Conservation (phyloP, 768 basidiomycete genomes). For the Hirschioporus abietinus region DNA sequence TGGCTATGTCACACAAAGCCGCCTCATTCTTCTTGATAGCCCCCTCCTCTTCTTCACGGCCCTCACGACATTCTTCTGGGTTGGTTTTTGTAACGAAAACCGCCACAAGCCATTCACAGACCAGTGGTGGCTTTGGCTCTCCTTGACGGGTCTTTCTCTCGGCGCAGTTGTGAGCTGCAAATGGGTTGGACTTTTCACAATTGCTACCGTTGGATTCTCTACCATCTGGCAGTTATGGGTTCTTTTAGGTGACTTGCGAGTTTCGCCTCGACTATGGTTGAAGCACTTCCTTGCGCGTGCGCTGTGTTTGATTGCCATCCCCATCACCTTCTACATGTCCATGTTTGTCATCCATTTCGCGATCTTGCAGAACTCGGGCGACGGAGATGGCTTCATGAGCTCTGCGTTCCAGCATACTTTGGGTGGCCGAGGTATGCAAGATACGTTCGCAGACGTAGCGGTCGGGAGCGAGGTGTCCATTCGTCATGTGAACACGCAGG, state of each 20-base stretch:
- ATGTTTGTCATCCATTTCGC: conserved; percentile 97
- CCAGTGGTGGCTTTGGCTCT: conserved; percentile 91
- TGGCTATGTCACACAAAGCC: conserved; percentile 90
- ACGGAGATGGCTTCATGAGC: conserved; percentile 99
- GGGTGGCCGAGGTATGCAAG: conserved; percentile 81
- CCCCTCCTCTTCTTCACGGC: conserved; percentile 99
- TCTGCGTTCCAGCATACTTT: conserved; percentile 98
- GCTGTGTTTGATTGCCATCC: conserved; percentile 82
- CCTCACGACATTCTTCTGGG: conserved; percentile 81
- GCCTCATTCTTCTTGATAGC: conserved; percentile 95
- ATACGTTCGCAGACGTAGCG: conserved; percentile 92
- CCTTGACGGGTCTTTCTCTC: conserved; percentile 80
- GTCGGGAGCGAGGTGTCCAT: conserved; percentile 79
- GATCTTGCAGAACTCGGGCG: conserved; percentile 84
- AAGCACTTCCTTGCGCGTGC: conserved; percentile 88
- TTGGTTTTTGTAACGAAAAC: conserved; percentile 89
- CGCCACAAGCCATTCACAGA: conserved; percentile 76
- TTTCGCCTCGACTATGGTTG: conserved; percentile 69
- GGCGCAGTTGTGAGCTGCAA: conserved; percentile 94
- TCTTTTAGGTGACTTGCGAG: conserved; percentile 80
- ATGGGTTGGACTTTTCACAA: conserved; percentile 98
- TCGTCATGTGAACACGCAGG: conserved; percentile 94
- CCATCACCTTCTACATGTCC: conserved; percentile 85
- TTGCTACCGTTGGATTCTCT: conserved; percentile 85
- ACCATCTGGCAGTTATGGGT: conserved; percentile 86